Evolutionary conservation across 768 basidiomycete species (phyloP).

Genomic region (Lepiota venenata): DNA sequence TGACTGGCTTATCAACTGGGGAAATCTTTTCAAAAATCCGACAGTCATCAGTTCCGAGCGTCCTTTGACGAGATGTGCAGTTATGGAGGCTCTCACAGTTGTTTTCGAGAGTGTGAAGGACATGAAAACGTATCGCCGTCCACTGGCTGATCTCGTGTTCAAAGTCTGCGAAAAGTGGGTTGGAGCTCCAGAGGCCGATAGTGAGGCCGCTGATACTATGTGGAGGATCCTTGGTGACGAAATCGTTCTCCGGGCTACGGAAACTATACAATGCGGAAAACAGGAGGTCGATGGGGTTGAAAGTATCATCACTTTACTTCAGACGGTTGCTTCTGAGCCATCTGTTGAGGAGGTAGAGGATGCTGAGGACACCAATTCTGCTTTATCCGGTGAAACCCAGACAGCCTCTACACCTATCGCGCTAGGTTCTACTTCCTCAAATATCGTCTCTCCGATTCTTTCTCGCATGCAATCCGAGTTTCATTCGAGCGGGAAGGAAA

Average conservation of each 20-base stretch:
- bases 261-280: slow-evolving; percentile 22
- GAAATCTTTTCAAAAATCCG: slow-evolving; percentile 47
- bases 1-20: slow-evolving; percentile 71
- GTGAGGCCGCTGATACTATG: slow-evolving; percentile 36
- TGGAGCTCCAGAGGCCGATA: slow-evolving; percentile 22
- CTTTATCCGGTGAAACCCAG: slow-evolving; percentile 35
- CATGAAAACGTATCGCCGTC: slow-evolving; percentile 60
- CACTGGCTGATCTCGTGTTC: slow-evolving; percentile 51
- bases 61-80: slow-evolving; percentile 50
- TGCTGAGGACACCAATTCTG: slow-evolving; percentile 40
- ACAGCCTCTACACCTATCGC: slow-evolving; percentile 32
- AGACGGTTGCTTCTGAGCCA: slow-evolving; percentile 39
- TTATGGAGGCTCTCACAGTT: slow-evolving; percentile 53
- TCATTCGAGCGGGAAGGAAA: slow-evolving; percentile 30
- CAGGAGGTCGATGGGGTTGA: slow-evolving; percentile 18
- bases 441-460: slow-evolving; percentile 46
- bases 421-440: slow-evolving; percentile 25
- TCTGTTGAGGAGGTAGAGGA: slow-evolving; percentile 35
- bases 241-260: slow-evolving; percentile 52
- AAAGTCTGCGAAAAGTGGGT: slow-evolving; percentile 33
- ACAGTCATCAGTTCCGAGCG: slow-evolving; percentile 38
- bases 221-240: slow-evolving; percentile 72
- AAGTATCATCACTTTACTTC: slow-evolving; percentile 28
- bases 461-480: slow-evolving; percentile 61
- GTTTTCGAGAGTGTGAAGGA: slow-evolving; percentile 69